phyloP scores from a whole-genome alignment of 352 stramenopile species.

The Pythium angustatum region DNA sequence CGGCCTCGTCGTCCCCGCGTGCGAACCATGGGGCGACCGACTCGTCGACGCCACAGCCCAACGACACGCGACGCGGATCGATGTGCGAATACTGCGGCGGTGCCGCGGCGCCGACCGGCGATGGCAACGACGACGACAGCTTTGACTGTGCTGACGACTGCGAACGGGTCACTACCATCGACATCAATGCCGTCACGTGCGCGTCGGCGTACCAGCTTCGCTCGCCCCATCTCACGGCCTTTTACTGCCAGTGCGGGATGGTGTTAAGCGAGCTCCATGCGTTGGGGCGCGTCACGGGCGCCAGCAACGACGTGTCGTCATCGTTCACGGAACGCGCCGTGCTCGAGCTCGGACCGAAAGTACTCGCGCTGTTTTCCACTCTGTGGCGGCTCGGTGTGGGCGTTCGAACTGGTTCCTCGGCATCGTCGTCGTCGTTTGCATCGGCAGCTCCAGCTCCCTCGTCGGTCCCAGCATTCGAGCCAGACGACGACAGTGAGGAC shows the following conservation, averaged over 20 bases:
- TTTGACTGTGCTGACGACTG: slow-evolving; percentile 23
- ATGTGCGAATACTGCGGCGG: slow-evolving; percentile 29
- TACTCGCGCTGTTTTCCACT: slow-evolving; percentile 25
- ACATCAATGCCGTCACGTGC: slow-evolving; percentile 30
- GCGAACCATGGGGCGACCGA: background rate
- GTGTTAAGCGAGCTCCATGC: slow-evolving; percentile 52
- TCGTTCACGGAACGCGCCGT: slow-evolving; percentile 32
- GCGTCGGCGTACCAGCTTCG: slow-evolving; percentile 20
- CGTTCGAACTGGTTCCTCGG: background rate
- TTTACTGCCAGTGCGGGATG: slow-evolving; percentile 41
- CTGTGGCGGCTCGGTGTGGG: slow-evolving; percentile 14
- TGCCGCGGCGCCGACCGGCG: background rate
- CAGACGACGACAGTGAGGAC: slow-evolving; percentile 21
- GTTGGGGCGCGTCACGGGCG: background rate
- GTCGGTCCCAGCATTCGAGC: background rate
- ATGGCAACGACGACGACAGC: slow-evolving; percentile 14
- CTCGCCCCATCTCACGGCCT: slow-evolving; percentile 31
- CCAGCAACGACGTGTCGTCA: background rate
- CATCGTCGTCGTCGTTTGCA: background rate
- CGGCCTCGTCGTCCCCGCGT: background rate
- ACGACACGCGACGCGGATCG: slow-evolving; percentile 9
- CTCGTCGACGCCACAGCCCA: background rate
- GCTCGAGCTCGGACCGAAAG: slow-evolving; percentile 29
- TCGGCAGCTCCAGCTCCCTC: background rate
- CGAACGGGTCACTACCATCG: slow-evolving; percentile 5